phyloP scores from a whole-genome alignment of 2,329 filamentous ascomycete genomes.

The Cercospora sp. region DNA sequence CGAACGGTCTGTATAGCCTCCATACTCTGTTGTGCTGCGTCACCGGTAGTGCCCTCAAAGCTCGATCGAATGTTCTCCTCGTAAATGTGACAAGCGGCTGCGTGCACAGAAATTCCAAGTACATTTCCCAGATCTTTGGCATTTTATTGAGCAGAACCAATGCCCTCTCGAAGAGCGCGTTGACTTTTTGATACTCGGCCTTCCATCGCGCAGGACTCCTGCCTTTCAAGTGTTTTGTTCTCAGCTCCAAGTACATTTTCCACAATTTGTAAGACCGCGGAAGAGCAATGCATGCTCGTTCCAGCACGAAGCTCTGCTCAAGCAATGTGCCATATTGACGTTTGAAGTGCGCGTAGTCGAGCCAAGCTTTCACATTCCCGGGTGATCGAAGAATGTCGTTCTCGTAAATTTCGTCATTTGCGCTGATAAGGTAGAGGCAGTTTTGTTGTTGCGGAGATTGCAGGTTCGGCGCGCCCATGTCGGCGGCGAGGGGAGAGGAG shows the following conservation, averaged over 20 bases:
- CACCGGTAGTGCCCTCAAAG: slow-evolving; percentile 84
- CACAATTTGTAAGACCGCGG: slow-evolving; percentile 97
- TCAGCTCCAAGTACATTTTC: slow-evolving; percentile 92
- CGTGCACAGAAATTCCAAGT: slow-evolving; percentile 82
- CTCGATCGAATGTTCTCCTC: slow-evolving; percentile 85
- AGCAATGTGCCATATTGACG: slow-evolving; percentile 77
- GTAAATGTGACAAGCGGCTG: slow-evolving; percentile 90
- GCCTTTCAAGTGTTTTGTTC: slow-evolving; percentile 64
- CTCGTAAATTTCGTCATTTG: slow-evolving; percentile 93
- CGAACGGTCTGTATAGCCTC: slow-evolving; percentile 87
- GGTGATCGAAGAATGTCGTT: slow-evolving; percentile 88
- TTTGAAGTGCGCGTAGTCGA: slow-evolving; percentile 92
- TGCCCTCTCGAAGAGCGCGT: slow-evolving; percentile 88
- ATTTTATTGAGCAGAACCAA: slow-evolving; percentile 96
- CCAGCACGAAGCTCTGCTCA: slow-evolving; percentile 85
- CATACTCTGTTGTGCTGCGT: slow-evolving; percentile 96
- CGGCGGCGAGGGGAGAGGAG: slow-evolving; percentile 14
- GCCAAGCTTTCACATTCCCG: slow-evolving; percentile 87
- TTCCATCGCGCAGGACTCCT: slow-evolving; percentile 80
- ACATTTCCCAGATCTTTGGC: slow-evolving; percentile 98
- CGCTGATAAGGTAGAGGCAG: slow-evolving; percentile 57
- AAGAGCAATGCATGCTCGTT: slow-evolving; percentile 84
- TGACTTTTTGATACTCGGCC: slow-evolving; percentile 87
- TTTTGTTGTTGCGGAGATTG: slow-evolving; percentile 24
- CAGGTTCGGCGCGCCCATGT: slow-evolving; percentile 18